Percentiles rank a stretch among this genome's conserved stretches.
Conservation (phyloP, 495 filamentous ascomycete genomes). For the Neurospora sp. region DNA sequence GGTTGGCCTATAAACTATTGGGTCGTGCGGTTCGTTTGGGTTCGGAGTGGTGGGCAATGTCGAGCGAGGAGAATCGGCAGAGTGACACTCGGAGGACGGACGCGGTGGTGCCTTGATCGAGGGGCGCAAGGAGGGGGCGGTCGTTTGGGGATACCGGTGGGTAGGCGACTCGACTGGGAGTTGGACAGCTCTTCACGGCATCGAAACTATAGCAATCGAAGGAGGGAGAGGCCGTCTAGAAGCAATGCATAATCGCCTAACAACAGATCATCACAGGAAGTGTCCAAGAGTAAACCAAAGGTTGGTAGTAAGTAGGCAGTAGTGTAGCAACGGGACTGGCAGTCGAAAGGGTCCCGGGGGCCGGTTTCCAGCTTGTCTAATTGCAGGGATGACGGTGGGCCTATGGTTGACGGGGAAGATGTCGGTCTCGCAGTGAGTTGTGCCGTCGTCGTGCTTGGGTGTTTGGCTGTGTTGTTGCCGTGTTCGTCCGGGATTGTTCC, state of each 20-base stretch:
- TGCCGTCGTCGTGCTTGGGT: background rate
- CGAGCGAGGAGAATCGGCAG: background rate
- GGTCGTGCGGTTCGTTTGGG: background rate
- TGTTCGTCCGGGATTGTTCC: background rate
- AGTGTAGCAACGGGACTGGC: background rate
- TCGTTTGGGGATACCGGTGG: background rate
- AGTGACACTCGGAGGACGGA: background rate
- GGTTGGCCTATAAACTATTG: background rate
- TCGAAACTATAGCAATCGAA: background rate
- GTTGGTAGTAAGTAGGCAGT: conserved; percentile 9
- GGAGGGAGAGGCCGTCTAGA: background rate
- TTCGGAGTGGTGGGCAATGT: background rate
- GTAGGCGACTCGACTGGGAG: background rate
- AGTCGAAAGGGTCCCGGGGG: background rate
- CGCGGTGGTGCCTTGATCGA: background rate
- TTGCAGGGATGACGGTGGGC: conserved; percentile 2
- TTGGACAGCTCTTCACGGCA: conserved; percentile 4
- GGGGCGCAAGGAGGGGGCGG: background rate
- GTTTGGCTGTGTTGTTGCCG: background rate
- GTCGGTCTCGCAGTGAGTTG: background rate
- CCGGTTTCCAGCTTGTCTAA: conserved; percentile 4
- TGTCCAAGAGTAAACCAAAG: conserved; percentile 4
- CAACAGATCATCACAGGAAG: conserved; percentile 3
- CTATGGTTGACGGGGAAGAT: background rate
- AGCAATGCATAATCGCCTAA: conserved; percentile 4